phyloP scores from a whole-genome alignment of 2,329 filamentous ascomycete species.

The Cladorrhinum sp. region DNA sequence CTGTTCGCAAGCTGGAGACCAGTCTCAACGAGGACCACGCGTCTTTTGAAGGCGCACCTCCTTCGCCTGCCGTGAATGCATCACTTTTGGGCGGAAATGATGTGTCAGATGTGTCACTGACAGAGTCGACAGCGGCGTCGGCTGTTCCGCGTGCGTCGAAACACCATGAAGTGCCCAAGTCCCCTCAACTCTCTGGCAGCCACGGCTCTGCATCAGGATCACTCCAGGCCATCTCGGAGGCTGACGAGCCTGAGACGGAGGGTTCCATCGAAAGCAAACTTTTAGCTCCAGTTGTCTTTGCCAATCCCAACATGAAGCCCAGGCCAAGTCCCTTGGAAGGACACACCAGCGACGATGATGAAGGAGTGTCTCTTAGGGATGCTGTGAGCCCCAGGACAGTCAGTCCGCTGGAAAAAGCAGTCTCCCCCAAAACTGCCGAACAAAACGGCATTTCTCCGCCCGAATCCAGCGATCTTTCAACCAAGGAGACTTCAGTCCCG shows the following conservation, averaged over 20 bases:
- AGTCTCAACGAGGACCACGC: slow-evolving; percentile 41
- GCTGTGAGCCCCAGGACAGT: slow-evolving; percentile 19
- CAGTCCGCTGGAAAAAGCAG: slow-evolving; percentile 7
- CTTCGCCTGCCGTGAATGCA: slow-evolving; percentile 36
- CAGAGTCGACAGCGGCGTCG: slow-evolving; percentile 36
- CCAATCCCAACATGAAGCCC: slow-evolving; percentile 30
- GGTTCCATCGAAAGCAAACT: background rate
- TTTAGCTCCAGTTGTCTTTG: slow-evolving; percentile 25
- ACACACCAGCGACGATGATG: slow-evolving; percentile 39
- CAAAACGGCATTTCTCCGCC: slow-evolving; percentile 1
- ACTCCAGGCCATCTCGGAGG: slow-evolving; percentile 47
- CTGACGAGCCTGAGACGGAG: slow-evolving; percentile 26
- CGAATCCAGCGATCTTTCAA: background rate
- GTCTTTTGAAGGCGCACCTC: slow-evolving; percentile 35
- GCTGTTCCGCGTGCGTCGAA: slow-evolving; percentile 26
- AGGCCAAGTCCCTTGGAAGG: slow-evolving; percentile 24
- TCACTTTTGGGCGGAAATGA: slow-evolving; percentile 37
- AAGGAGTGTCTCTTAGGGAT: slow-evolving; percentile 37
- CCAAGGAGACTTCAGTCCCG: background rate
- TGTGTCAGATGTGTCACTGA: slow-evolving; percentile 32
- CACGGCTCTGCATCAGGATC: slow-evolving; percentile 38
- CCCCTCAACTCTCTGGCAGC: slow-evolving; percentile 24
- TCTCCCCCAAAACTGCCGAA: background rate
- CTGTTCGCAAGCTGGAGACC: slow-evolving; percentile 45
- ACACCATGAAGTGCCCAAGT: slow-evolving; percentile 31